Percentiles rank a stretch among this genome's conserved stretches.
phyloP scores from a whole-genome alignment of 805 yeast species.

The Ogataea pignaliae region DNA sequence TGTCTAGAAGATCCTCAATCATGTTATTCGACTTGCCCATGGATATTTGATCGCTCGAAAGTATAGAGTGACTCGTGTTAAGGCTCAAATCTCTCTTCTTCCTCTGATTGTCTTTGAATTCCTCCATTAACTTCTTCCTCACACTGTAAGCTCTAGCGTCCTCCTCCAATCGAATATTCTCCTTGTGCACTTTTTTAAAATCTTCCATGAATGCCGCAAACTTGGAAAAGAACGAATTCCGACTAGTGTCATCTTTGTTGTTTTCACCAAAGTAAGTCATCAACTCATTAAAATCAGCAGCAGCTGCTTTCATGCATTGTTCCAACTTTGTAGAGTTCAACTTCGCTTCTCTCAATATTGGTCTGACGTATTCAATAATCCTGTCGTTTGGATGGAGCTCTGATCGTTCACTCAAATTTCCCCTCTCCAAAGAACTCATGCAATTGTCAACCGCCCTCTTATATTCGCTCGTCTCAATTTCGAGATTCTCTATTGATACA shows the following conservation, averaged over 20 bases:
- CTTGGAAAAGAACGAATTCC: slow-evolving; percentile 57
- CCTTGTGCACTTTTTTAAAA: slow-evolving; percentile 60
- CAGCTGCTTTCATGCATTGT: slow-evolving; percentile 47
- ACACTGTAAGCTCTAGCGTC: slow-evolving; percentile 61
- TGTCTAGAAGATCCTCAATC: slow-evolving; percentile 22
- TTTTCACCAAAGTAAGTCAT: slow-evolving; percentile 75
- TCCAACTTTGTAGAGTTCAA: slow-evolving; percentile 42
- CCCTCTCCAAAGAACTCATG: slow-evolving; percentile 50
- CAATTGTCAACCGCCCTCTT: slow-evolving; percentile 46
- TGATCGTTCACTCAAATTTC: slow-evolving; percentile 59
- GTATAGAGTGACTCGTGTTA: neutral
- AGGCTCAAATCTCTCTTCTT: slow-evolving; percentile 1
- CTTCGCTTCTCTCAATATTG: slow-evolving; percentile 30
- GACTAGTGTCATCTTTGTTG: slow-evolving; percentile 44
- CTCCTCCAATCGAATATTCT: slow-evolving; percentile 64
- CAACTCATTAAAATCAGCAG: slow-evolving; percentile 48
- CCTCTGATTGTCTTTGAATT: slow-evolving; percentile 18
- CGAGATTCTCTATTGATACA: slow-evolving; percentile 57
- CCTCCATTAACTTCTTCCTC: slow-evolving; percentile 52
- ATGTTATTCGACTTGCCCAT: slow-evolving; percentile 3
- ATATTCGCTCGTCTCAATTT: slow-evolving; percentile 55
- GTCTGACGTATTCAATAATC: slow-evolving; percentile 49
- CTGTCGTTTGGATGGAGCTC: slow-evolving; percentile 65
- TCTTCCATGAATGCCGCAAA: slow-evolving; percentile 56
- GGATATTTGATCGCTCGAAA: neutral